phyloP scores from a whole-genome alignment of 31 red algal genomes.

The Porphyra umbilicalis region DNA sequence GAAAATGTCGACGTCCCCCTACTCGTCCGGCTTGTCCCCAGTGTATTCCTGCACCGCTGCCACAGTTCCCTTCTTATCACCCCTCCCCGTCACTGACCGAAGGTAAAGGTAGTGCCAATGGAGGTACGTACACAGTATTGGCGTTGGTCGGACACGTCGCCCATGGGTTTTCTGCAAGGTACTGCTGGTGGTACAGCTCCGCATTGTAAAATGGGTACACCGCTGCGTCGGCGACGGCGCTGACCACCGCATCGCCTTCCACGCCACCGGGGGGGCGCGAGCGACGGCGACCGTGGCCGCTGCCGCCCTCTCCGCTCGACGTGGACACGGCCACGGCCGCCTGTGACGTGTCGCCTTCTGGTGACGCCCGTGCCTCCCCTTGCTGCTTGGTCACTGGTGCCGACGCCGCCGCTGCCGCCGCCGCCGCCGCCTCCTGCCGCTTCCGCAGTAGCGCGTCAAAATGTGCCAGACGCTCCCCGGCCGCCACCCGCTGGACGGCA shows the following conservation, averaged over 20 bases:
- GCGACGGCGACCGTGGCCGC: background rate
- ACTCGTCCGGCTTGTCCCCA: too few relatives aligned
- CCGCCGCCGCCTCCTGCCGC: background rate
- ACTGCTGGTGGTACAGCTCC: conserved; percentile 17
- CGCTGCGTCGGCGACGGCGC: background rate
- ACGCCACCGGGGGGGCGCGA: background rate
- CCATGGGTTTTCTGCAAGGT: conserved; percentile 17
- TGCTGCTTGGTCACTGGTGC: background rate
- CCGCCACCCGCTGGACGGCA: conserved; percentile 2
- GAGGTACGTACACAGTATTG: background rate
- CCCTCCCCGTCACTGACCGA: too few relatives aligned
- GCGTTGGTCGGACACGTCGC: background rate
- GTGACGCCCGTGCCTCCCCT: background rate
- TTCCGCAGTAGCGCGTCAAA: conserved; percentile 1
- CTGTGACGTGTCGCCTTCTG: background rate
- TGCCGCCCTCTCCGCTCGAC: background rate
- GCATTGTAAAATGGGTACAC: conserved; percentile 3
- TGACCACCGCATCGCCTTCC: background rate
- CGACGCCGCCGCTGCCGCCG: background rate
- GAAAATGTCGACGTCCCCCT: too few relatives aligned
- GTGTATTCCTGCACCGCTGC: too few relatives aligned
- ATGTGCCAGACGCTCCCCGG: background rate
- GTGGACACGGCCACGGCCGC: background rate
- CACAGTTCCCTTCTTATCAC: too few relatives aligned
- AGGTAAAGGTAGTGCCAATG: too few relatives aligned